phyloP scores from a whole-genome alignment of 352 stramenopile species.

The Pythium insidiosum region DNA sequence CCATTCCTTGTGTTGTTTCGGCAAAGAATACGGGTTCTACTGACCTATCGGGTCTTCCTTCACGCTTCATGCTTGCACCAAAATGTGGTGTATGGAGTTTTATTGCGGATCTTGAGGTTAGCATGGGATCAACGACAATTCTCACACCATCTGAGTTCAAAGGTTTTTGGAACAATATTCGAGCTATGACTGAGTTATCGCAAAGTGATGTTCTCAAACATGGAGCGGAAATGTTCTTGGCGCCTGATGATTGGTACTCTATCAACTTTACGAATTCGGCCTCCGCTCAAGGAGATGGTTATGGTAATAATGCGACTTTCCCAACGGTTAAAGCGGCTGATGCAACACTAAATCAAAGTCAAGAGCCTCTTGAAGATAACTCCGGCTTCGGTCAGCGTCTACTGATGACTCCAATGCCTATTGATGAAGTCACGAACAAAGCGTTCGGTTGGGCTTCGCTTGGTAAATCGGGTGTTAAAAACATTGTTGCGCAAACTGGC shows the following conservation, averaged over 20 bases:
- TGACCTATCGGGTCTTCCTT: constrained; percentile 3
- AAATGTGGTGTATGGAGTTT: too few species aligned
- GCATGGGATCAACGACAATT: constrained; percentile 16
- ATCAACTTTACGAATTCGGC: constrained; percentile 7
- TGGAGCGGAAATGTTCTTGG: constrained; percentile 9
- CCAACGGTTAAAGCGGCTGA: background rate
- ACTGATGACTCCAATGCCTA: too few species aligned
- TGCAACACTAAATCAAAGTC: background rate
- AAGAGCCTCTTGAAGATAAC: background rate
- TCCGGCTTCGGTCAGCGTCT: constrained; percentile 1
- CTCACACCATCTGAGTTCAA: constrained; percentile 11
- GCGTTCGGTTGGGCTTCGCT: too few species aligned
- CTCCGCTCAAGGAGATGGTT: constrained; percentile 6
- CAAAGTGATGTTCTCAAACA: constrained; percentile 8
- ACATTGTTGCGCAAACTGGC: too few species aligned
- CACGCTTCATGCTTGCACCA: constrained; percentile 7
- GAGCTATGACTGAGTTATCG: constrained; percentile 12
- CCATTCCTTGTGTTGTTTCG: too few species aligned
- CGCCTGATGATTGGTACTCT: constrained; percentile 16
- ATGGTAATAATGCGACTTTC: constrained; percentile 8
- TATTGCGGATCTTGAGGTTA: too few species aligned
- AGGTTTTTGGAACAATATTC: constrained; percentile 20
- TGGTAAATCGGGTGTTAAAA: background rate
- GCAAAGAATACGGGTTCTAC: constrained; percentile 9
- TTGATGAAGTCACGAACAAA: too few species aligned